A percentile compares a stretch with the other conserved stretches of the same genome.
These are phyloP conservation scores for Rusavskia elegans DNA, from an alignment of 495 filamentous ascomycete species.

Conservation along the genomic window DNA sequence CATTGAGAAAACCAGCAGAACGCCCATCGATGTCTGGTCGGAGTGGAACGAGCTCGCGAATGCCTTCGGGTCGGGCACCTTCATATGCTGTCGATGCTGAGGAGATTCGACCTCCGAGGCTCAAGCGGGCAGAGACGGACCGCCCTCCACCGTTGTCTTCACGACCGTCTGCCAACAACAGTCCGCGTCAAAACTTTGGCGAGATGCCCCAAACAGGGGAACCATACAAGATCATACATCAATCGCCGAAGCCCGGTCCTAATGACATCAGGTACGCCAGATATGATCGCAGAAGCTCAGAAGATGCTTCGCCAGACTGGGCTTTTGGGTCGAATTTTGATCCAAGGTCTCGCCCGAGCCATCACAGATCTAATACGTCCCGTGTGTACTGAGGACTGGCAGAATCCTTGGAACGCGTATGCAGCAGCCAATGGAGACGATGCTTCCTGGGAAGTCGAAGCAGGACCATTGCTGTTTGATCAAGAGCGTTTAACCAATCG, in stretches of 20 bases:
- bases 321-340: not conserved
- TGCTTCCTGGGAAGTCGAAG: too few species aligned
- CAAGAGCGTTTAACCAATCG: too few species aligned
- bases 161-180: conserved; percentile 1
- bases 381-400: not conserved
- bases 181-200: not conserved
- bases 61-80: conserved; percentile 4
- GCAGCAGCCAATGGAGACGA: too few species aligned
- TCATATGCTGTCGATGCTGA: conserved; percentile 4
- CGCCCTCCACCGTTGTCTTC: conserved; percentile 4
- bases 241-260: not conserved
- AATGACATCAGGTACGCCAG: not conserved
- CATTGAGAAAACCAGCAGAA: conserved; percentile 6
- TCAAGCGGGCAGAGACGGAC: conserved; percentile 5
- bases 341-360: not conserved
- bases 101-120: not conserved
- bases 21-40: conserved; percentile 2
- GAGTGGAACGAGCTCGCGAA: conserved; percentile 1
- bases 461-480: too few species aligned
- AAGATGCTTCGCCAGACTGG: not conserved
- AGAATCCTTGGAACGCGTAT: too few species aligned
- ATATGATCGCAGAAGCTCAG: not conserved
- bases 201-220: not conserved
- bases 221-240: not conserved
- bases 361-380: not conserved